phyloP scores from a whole-genome alignment of 1,139 yeast genomes.

The Saccharomyces hybrid region DNA sequence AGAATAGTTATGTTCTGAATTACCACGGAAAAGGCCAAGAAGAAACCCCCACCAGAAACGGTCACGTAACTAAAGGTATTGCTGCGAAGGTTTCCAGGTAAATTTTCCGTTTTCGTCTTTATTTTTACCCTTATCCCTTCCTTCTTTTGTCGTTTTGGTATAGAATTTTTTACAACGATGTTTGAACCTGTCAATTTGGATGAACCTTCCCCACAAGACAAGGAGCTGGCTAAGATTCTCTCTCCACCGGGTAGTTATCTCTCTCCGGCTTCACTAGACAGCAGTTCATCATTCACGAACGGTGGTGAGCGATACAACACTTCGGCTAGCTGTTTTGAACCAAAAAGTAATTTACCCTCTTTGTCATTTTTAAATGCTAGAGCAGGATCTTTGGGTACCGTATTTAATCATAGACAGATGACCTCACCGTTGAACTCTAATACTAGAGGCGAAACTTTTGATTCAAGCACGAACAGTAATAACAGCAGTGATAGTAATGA shows the following conservation, averaged over 20 bases:
- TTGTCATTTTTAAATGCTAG: conserved; percentile 9
- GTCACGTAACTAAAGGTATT: conserved; percentile 1
- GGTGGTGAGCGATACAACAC: neutral
- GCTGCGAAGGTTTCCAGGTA: neutral
- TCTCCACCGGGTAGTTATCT: conserved; percentile 14
- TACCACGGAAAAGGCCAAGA: neutral
- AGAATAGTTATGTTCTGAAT: conserved; percentile 3
- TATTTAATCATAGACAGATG: conserved; percentile 2
- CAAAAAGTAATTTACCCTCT: conserved; percentile 5
- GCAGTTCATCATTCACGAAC: conserved; percentile 9
- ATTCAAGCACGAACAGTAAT: neutral
- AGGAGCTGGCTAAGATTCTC: conserved; percentile 9
- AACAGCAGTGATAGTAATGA: neutral
- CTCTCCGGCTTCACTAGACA: conserved; percentile 18
- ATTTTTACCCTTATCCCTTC: neutral
- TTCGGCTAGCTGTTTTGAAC: neutral
- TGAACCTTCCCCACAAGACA: conserved; percentile 8
- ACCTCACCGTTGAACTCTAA: neutral
- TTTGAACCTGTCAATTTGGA: conserved; percentile 3
- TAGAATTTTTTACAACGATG: neutral
- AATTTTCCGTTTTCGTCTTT: neutral
- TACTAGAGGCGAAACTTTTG: neutral
- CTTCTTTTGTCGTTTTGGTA: neutral
- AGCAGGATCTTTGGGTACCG: conserved; percentile 5
- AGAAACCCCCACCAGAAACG: conserved; percentile 5